Conservation (phyloP, 1,284 basidiomycete genomes). For the Mycosarcoma mackinlayi region DNA sequence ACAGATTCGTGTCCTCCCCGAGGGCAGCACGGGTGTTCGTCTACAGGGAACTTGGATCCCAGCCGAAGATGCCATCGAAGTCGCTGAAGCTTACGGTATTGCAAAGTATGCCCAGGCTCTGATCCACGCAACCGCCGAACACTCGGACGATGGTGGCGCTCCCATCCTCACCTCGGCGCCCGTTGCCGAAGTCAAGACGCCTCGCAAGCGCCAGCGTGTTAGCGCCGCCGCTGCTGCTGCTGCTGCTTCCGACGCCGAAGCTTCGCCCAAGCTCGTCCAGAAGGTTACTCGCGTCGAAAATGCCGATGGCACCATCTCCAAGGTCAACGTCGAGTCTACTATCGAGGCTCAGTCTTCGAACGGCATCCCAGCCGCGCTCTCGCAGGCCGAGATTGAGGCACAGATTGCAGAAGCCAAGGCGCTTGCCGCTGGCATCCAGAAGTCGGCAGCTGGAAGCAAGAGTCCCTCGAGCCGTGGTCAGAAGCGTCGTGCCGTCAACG, state of each 20-base stretch:
- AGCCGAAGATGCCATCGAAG: slow-evolving; percentile 76
- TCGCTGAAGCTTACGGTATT: slow-evolving; percentile 77
- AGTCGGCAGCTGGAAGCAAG: slow-evolving; percentile 21
- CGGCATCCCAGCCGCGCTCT: slow-evolving; percentile 38
- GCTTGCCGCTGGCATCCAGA: slow-evolving; percentile 59
- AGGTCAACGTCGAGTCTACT: slow-evolving; percentile 48
- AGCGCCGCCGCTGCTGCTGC: slow-evolving; percentile 38
- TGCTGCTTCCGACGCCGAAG: slow-evolving; percentile 24
- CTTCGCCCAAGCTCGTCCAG: slow-evolving; percentile 47
- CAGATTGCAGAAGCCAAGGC: slow-evolving; percentile 61
- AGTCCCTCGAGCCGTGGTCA: slow-evolving; percentile 26
- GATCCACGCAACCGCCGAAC: slow-evolving; percentile 81
- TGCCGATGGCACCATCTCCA: slow-evolving; percentile 33
- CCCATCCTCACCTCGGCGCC: slow-evolving; percentile 53
- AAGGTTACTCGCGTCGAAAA: slow-evolving; percentile 39
- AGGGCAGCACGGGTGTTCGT: slow-evolving; percentile 69
- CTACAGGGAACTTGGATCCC: slow-evolving; percentile 92
- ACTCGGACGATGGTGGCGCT: slow-evolving; percentile 66
- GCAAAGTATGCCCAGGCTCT: slow-evolving; percentile 76
- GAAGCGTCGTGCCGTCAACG: slow-evolving; percentile 61
- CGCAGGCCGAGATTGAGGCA: slow-evolving; percentile 59
- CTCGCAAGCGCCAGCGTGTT: slow-evolving; percentile 44
- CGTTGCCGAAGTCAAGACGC: slow-evolving; percentile 38
- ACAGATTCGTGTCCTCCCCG: slow-evolving; percentile 48
- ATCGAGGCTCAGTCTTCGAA: slow-evolving; percentile 30